Percentiles rank a stretch among this genome's conserved stretches.
These are phyloP conservation scores for Zygoascus bituminiphila DNA, from an alignment of 805 yeast genomes.

Conservation along the genomic window DNA sequence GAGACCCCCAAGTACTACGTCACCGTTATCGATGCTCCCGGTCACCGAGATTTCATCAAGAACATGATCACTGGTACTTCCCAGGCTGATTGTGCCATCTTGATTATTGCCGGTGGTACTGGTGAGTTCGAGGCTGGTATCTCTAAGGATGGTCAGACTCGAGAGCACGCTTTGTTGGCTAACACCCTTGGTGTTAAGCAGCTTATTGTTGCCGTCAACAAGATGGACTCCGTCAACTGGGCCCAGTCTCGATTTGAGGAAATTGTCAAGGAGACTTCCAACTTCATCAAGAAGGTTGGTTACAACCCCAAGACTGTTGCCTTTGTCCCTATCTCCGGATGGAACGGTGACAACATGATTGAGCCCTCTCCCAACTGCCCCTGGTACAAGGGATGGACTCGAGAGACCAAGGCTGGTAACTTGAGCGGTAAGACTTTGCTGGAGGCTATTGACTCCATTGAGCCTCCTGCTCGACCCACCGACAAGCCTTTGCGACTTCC, in stretches of 20 bases:
- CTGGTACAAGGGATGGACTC: constrained; percentile 83
- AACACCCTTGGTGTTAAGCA: constrained; percentile 83
- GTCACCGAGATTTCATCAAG: constrained; percentile 95
- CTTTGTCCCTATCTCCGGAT: constrained; percentile 87
- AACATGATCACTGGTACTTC: constrained; percentile 94
- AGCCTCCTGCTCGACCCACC: constrained; percentile 73
- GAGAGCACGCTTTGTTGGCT: constrained; percentile 90
- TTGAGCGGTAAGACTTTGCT: constrained; percentile 73
- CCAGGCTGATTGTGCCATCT: constrained; percentile 87
- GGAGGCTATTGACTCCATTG: constrained; percentile 78
- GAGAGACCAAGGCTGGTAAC: constrained; percentile 68
- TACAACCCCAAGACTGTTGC: constrained; percentile 74
- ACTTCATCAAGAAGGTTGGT: constrained; percentile 80
- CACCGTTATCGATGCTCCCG: constrained; percentile 92
- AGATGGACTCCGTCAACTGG: constrained; percentile 94
- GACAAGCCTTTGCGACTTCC: constrained; percentile 86
- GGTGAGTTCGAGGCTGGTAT: constrained; percentile 96
- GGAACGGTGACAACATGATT: constrained; percentile 92
- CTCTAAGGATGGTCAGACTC: constrained; percentile 91
- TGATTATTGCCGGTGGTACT: constrained; percentile 84
- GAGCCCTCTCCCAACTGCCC: constrained; percentile 74
- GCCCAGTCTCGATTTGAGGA: constrained; percentile 71
- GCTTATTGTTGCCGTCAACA: constrained; percentile 85
- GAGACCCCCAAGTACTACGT: constrained; percentile 85
- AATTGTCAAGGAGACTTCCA: constrained; percentile 65